Conservation (phyloP, 2,329 filamentous ascomycete species). For the Penicillium rolfsii region DNA sequence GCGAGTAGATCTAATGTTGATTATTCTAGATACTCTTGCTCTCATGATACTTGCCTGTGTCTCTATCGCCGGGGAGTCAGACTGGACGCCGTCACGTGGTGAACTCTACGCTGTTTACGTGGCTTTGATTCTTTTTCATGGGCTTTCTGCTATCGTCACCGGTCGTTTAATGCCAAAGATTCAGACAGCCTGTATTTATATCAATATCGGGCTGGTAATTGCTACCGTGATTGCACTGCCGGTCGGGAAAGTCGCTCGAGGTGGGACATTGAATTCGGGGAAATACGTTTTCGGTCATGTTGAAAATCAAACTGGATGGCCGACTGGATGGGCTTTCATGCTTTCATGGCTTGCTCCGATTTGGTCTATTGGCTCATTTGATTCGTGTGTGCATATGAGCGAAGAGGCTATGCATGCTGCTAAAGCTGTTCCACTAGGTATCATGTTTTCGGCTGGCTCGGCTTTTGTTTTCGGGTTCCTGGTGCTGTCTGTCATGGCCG, state of each 20-base stretch:
- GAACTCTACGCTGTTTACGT: conserved; percentile 62
- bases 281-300: conserved; percentile 59
- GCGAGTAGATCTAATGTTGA: neutral
- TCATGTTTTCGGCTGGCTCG: conserved; percentile 48
- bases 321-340: conserved; percentile 62
- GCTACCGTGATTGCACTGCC: conserved; percentile 62
- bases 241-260: conserved; percentile 48
- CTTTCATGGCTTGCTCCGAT: conserved; percentile 64
- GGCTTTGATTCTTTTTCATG: conserved; percentile 58
- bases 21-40: conserved; percentile 32
- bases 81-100: conserved; percentile 60
- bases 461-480: conserved; percentile 56
- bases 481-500: conserved; percentile 61
- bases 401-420: conserved; percentile 65
- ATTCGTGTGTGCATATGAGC: conserved; percentile 62
- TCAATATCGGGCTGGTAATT: conserved; percentile 60
- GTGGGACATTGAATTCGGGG: conserved; percentile 39
- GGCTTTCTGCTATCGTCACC: conserved; percentile 56
- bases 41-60: conserved; percentile 56
- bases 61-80: conserved; percentile 59
- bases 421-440: conserved; percentile 53
- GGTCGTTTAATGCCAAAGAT: conserved; percentile 63
- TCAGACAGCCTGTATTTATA: conserved; percentile 59
- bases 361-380: conserved; percentile 61
- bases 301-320: conserved; percentile 63